phyloP scores from a whole-genome alignment of 78 protist genomes.

The Neovahlkampfia damariscottae region DNA sequence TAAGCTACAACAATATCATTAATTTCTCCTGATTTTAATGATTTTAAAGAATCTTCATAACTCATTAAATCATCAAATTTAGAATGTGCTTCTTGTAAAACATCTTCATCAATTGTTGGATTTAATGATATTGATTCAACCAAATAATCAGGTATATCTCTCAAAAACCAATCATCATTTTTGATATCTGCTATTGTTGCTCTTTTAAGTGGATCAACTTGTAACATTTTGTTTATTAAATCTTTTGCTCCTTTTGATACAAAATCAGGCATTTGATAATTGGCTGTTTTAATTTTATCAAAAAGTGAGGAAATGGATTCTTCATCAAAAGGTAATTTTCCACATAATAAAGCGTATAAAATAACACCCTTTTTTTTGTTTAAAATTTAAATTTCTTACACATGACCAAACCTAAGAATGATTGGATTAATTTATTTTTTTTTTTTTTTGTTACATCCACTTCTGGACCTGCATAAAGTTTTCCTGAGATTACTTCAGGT shows the following conservation, averaged over 20 bases:
- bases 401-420: neutral
- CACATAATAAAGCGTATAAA: slow-evolving; percentile 89
- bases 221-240: slow-evolving; percentile 79
- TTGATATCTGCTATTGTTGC: slow-evolving; percentile 74
- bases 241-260: slow-evolving; percentile 62
- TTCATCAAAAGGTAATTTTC: slow-evolving; percentile 96
- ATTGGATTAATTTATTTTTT: neutral
- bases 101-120: neutral
- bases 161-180: slow-evolving; percentile 74
- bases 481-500: slow-evolving; percentile 92
- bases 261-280: slow-evolving; percentile 60
- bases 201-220: slow-evolving; percentile 88
- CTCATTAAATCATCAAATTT: neutral
- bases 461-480: slow-evolving; percentile 90
- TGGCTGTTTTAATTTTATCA: slow-evolving; percentile 76
- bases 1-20: slow-evolving; percentile 30
- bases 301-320: slow-evolving; percentile 90
- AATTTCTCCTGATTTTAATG: slow-evolving; percentile 5
- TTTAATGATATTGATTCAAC: neutral
- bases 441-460: slow-evolving; percentile 94
- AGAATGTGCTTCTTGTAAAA: slow-evolving; percentile 1
- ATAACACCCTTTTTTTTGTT: slow-evolving; percentile 71
- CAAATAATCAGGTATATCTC: slow-evolving; percentile 38
- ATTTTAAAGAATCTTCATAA: neutral
- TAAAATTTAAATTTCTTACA: slow-evolving; percentile 31